Conservation (phyloP, 1,139 yeast genomes). For the Nematodospora anomalae region DNA sequence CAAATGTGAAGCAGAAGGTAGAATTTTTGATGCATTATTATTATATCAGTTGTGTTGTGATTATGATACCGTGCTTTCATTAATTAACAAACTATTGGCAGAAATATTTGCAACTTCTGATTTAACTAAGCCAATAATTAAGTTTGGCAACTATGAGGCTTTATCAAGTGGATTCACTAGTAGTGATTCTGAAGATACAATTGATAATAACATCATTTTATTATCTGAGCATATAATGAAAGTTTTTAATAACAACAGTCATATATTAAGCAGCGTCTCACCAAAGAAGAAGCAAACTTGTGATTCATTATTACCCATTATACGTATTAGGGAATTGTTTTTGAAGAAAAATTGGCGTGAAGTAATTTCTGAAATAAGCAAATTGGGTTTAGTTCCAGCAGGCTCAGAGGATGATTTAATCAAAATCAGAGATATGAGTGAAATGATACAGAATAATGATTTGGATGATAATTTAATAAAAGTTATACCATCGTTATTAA, state of each 20-base stretch:
- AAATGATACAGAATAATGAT: slow-evolving; percentile 43
- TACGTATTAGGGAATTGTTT: slow-evolving; percentile 65
- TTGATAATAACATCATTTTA: slow-evolving; percentile 50
- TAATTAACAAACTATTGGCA: slow-evolving; percentile 76
- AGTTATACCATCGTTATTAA: slow-evolving; percentile 75
- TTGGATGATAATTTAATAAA: slow-evolving; percentile 73
- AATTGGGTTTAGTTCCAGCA: slow-evolving; percentile 68
- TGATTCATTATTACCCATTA: slow-evolving; percentile 61
- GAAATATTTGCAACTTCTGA: slow-evolving; percentile 77
- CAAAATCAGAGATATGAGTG: slow-evolving; percentile 40
- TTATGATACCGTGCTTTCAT: slow-evolving; percentile 76
- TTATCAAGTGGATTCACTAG: slow-evolving; percentile 18
- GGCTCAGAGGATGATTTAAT: slow-evolving; percentile 38
- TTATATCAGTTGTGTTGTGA: slow-evolving; percentile 89
- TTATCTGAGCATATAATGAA: slow-evolving; percentile 59
- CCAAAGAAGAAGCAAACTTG: slow-evolving; percentile 61
- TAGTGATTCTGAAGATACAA: slow-evolving; percentile 26
- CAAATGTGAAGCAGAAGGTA: slow-evolving; percentile 89
- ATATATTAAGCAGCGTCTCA: slow-evolving; percentile 46
- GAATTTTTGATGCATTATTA: slow-evolving; percentile 80
- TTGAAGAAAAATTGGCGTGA: slow-evolving; percentile 59
- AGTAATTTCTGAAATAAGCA: slow-evolving; percentile 56
- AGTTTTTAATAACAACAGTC: slow-evolving; percentile 52
- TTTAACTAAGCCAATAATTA: slow-evolving; percentile 59
- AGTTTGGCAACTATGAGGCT: slow-evolving; percentile 36